Percentiles rank a stretch among this genome's conserved stretches.
phyloP scores from a whole-genome alignment of 495 filamentous ascomycete species.

The Thermothielavioides terrestris region DNA sequence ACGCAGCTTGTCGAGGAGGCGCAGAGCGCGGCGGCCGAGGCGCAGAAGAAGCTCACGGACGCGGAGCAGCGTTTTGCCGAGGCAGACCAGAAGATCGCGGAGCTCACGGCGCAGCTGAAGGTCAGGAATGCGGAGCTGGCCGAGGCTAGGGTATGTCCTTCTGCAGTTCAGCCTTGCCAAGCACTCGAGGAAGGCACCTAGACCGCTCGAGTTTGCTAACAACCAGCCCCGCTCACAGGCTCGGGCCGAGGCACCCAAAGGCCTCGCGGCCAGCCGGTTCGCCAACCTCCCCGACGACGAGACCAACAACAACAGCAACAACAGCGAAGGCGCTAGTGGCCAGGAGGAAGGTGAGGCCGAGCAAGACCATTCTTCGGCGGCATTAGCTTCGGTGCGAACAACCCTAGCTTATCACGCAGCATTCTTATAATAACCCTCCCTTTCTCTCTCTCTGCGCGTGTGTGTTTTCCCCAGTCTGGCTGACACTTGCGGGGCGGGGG shows the following conservation, averaged over 20 bases:
- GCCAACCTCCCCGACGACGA: slow-evolving; percentile 23
- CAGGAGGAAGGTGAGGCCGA: slow-evolving; percentile 48
- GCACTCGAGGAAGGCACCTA: too few relatives aligned
- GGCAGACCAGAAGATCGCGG: slow-evolving; percentile 34
- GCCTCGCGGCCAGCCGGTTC: slow-evolving; percentile 39
- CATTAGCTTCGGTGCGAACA: slow-evolving; percentile 49
- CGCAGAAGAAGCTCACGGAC: slow-evolving; percentile 24
- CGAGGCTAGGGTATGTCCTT: slow-evolving; percentile 42
- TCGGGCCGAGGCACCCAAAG: slow-evolving; percentile 28
- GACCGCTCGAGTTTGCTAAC: too few relatives aligned
- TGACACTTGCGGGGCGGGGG: not conserved
- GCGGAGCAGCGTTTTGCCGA: slow-evolving; percentile 13
- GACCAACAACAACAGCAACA: slow-evolving; percentile 16
- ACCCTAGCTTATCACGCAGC: slow-evolving; percentile 18
- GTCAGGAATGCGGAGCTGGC: slow-evolving; percentile 47
- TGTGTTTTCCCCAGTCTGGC: too few relatives aligned
- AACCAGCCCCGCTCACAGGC: too few relatives aligned
- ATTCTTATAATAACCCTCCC: slow-evolving; percentile 1
- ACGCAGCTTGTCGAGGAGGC: slow-evolving; percentile 43
- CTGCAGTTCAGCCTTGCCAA: too few relatives aligned
- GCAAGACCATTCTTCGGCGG: slow-evolving; percentile 46
- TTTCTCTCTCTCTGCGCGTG: too few relatives aligned
- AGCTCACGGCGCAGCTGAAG: slow-evolving; percentile 40
- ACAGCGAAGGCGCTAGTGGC: slow-evolving; percentile 20
- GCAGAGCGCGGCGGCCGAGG: slow-evolving; percentile 31